Evolutionary conservation across 1,284 basidiomycete species (phyloP).

Genomic region (Ceratobasidium sp.): DNA sequence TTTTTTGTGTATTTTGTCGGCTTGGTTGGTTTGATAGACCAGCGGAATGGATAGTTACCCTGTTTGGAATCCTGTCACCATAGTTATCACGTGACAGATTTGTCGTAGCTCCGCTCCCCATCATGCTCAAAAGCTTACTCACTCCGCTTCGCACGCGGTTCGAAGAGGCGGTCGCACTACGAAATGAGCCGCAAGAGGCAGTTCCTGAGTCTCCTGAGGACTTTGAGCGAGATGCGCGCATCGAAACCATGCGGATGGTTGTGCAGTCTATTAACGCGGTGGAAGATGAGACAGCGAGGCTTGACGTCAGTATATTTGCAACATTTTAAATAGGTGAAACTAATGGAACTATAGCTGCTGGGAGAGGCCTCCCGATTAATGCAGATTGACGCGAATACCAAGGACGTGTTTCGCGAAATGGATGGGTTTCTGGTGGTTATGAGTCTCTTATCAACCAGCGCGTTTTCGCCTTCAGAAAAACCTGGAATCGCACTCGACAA

Average conservation of each 20-base stretch:
- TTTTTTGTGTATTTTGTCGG: too few relatives aligned
- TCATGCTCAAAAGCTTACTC: constrained; percentile 42
- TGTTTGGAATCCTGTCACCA: neutral
- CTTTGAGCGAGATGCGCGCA: constrained; percentile 77
- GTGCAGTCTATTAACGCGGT: constrained; percentile 76
- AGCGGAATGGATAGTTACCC: neutral
- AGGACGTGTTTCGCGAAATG: constrained; percentile 81
- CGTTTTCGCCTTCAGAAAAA: constrained; percentile 61
- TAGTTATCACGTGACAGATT: constrained; percentile 25
- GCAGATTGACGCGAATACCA: constrained; percentile 71
- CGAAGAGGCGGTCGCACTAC: constrained; percentile 28
- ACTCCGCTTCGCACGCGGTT: constrained; percentile 48
- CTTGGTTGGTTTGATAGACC: too few relatives aligned
- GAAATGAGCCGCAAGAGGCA: constrained; percentile 18
- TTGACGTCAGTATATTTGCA: constrained; percentile 65
- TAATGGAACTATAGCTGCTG: constrained; percentile 57
- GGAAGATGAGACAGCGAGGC: constrained; percentile 62
- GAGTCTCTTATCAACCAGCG: constrained; percentile 70
- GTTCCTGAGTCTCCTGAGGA: constrained; percentile 68
- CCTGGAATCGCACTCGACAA: constrained; percentile 60
- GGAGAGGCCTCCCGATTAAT: constrained; percentile 73
- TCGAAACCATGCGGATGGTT: constrained; percentile 77
- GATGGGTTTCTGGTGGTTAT: constrained; percentile 83
- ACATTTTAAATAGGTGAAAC: constrained; percentile 6
- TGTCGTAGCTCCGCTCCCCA: neutral